Conservation (phyloP, 108 stramenopile species). For the Skeletonema tropicum region DNA sequence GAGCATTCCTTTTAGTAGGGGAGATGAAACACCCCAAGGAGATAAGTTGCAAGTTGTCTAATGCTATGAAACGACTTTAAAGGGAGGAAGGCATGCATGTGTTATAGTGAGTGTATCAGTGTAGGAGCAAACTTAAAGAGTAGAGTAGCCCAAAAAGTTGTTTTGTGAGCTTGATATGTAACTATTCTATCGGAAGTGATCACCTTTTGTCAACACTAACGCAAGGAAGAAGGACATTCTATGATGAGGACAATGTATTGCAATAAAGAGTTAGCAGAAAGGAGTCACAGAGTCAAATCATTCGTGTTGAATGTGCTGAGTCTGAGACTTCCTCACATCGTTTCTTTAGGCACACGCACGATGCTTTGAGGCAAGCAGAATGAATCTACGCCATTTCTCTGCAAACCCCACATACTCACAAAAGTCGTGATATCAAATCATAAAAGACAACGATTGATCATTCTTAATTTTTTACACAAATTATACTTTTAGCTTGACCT, state of each 20-base stretch:
- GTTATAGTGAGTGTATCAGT: neutral
- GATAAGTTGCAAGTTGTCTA: neutral
- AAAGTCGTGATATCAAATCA: neutral
- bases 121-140: neutral
- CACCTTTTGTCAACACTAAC: too few species aligned
- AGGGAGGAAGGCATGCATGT: neutral
- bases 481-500: slow-evolving; percentile 2
- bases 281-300: too few species aligned
- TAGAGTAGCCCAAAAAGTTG: neutral
- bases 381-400: too few species aligned
- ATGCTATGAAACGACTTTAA: neutral
- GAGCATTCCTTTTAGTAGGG: neutral
- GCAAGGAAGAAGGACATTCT: too few species aligned
- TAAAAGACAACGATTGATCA: neutral
- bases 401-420: too few species aligned
- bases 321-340: too few species aligned
- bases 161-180: neutral
- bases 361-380: too few species aligned
- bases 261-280: too few species aligned
- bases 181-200: too few species aligned
- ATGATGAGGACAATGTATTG: too few species aligned
- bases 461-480: slow-evolving; percentile 8
- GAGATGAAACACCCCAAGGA: neutral
- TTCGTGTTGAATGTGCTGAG: too few species aligned
- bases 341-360: too few species aligned